phyloP scores from a whole-genome alignment of 192 early-diverging fungal genomes.

The Chytriomyces sp. region DNA sequence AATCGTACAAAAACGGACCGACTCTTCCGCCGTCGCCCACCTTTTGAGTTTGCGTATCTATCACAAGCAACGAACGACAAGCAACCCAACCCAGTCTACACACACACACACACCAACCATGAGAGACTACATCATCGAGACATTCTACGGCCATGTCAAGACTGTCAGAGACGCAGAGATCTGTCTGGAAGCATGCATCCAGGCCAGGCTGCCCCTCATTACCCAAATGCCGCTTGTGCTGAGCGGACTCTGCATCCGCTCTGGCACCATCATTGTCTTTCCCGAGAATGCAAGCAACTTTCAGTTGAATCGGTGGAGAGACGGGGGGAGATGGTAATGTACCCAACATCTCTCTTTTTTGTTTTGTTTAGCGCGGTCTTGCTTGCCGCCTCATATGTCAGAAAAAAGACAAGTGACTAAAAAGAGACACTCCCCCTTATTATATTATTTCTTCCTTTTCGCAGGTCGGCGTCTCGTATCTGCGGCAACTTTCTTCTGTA shows the following conservation, averaged over 20 bases:
- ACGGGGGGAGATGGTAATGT: not conserved
- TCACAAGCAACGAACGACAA: too few species aligned
- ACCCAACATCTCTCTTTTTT: not conserved
- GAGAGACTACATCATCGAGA: not conserved
- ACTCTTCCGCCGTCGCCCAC: too few species aligned
- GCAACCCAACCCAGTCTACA: too few species aligned
- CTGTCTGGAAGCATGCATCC: not conserved
- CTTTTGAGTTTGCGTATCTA: too few species aligned
- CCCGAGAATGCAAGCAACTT: conserved; percentile 7
- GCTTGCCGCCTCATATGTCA: not conserved
- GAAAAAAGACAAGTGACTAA: too few species aligned
- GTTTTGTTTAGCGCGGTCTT: not conserved
- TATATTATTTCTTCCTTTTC: not conserved
- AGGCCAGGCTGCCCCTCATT: not conserved
- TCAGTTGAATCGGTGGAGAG: conserved; percentile 22
- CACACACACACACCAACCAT: too few species aligned
- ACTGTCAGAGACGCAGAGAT: not conserved
- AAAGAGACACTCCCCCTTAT: too few species aligned
- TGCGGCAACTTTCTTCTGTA: conserved; percentile 27
- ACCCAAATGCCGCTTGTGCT: not conserved
- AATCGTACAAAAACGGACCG: too few species aligned
- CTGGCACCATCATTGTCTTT: conserved; percentile 33
- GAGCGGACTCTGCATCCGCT: conserved; percentile 19
- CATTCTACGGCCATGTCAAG: not conserved
- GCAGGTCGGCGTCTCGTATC: not conserved